These are phyloP conservation scores for Hortiboletus campestris DNA, from an alignment of 768 basidiomycete genomes.

Conservation along the genomic window DNA sequence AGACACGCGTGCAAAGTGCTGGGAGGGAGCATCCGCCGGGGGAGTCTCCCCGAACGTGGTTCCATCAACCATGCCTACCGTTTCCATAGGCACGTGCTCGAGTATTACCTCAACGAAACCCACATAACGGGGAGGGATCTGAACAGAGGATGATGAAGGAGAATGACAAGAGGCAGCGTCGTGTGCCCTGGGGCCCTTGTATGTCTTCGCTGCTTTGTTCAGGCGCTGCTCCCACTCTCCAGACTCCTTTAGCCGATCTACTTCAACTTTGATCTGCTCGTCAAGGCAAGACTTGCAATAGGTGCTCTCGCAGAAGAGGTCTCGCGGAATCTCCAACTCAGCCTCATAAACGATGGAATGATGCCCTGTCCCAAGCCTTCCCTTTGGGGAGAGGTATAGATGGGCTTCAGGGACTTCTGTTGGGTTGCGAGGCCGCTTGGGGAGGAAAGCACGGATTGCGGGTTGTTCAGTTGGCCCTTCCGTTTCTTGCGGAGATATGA, in stretches of 20 bases:
- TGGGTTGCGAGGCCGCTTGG: conserved; percentile 23
- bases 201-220: not conserved
- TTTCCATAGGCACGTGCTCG: not conserved
- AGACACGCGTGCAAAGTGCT: not conserved
- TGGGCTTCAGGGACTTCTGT: conserved; percentile 40
- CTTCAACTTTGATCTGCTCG: conserved; percentile 27
- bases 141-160: not conserved
- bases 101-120: conserved; percentile 3
- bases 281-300: conserved; percentile 41
- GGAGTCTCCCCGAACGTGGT: not conserved
- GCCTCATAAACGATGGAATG: conserved; percentile 52
- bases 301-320: conserved; percentile 34
- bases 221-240: conserved; percentile 14
- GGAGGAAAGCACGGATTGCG: conserved; percentile 28
- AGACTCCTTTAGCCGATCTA: conserved; percentile 10
- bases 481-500: conserved; percentile 19
- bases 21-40: not conserved
- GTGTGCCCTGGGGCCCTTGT: not conserved
- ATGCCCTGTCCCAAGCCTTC: conserved; percentile 42
- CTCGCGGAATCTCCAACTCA: conserved; percentile 49
- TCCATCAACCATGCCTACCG: not conserved
- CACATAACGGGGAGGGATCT: conserved; percentile 1
- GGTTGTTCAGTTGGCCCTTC: conserved; percentile 26
- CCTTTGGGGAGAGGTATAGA: conserved; percentile 42
- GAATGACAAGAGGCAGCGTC: not conserved